Evolutionary conservation across 345 rosid genomes (phyloP).

Genomic region (Citrus sp.): DNA sequence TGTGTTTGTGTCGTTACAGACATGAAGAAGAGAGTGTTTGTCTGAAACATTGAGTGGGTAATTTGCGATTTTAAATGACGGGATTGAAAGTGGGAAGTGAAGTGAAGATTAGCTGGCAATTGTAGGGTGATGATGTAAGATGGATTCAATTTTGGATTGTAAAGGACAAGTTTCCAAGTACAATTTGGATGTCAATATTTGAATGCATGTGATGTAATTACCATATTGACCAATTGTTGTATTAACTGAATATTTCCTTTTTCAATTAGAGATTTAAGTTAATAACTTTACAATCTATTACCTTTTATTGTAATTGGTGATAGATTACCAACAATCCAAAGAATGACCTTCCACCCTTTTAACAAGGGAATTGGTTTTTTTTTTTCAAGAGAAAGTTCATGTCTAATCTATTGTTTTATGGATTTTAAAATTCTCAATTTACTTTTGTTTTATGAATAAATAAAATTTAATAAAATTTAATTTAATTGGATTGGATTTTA

Average conservation of each 20-base stretch:
- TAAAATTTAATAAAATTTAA: too few species aligned
- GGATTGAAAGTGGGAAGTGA: background rate
- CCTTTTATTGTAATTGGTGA: too few species aligned
- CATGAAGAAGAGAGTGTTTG: background rate
- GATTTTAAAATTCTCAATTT: too few species aligned
- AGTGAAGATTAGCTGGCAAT: background rate
- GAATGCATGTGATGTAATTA: background rate
- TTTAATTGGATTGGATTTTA: too few species aligned
- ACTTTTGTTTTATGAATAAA: too few species aligned
- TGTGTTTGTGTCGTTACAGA: background rate
- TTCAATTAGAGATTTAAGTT: too few species aligned
- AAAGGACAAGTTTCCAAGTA: background rate
- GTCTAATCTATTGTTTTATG: fast-evolving
- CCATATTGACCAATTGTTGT: background rate
- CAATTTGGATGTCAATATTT: background rate
- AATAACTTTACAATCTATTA: too few species aligned
- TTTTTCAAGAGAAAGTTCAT: fast-evolving
- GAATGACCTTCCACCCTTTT: too few species aligned
- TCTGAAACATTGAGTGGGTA: background rate
- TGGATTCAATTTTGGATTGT: background rate
- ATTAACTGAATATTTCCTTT: too few species aligned
- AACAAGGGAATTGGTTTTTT: too few species aligned
- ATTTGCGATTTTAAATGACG: background rate
- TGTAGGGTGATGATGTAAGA: background rate
- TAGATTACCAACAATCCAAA: too few species aligned